Evolutionary conservation across 1,139 yeast species (phyloP), one percentile per base, ranked within the genome.

Genomic region (Candida neerlandica): DNA sequence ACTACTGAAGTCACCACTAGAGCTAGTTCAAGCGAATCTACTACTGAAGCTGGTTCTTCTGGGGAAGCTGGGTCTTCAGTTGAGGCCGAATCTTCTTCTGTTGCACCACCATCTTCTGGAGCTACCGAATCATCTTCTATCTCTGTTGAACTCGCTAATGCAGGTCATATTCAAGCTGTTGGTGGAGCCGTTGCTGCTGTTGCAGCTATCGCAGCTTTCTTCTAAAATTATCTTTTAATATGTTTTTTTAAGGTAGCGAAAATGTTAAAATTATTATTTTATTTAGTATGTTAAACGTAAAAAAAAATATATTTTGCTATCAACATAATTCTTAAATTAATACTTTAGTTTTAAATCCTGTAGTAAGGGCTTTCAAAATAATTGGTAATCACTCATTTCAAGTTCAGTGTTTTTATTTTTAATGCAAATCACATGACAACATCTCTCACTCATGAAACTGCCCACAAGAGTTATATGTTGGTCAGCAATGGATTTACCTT

Each of bases 171-270:
- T 34, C 52, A 46, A 46, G 46, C 50, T 39, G 48, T 51, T 35
- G 54, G 52, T 44, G 55, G 56, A 51, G 43, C 51, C 26, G 43
- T 51, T 46, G 54, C 51, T 42, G 51, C 51, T 45, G 37, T 53
- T 39, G 56, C 55, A 41, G 56, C 52, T 26, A 10, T 38, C 1
- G 41, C 32, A 41, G 55, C 51, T 30, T 46, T 53, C 21, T 41
- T 49, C 45, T 53, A 50, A 37, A n/a, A 6, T 18, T 35, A 6
- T 5, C 21, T n/a, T 35, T 30, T 30, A 30, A 4, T 29, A 11
- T 5, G 4, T 4, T n/a, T 29, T 29, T 29, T 29, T 29, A 29
- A 29, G 12, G 14, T 21, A 21, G 5, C 6, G 6, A 21, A 21
- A 21, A 21, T 21, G 23, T 4, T 21, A 21, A 21, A 21, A n/a